These are phyloP conservation scores for Blastobotrys arbuscula DNA, from an alignment of 1,139 yeast species.

Conservation along the genomic window DNA sequence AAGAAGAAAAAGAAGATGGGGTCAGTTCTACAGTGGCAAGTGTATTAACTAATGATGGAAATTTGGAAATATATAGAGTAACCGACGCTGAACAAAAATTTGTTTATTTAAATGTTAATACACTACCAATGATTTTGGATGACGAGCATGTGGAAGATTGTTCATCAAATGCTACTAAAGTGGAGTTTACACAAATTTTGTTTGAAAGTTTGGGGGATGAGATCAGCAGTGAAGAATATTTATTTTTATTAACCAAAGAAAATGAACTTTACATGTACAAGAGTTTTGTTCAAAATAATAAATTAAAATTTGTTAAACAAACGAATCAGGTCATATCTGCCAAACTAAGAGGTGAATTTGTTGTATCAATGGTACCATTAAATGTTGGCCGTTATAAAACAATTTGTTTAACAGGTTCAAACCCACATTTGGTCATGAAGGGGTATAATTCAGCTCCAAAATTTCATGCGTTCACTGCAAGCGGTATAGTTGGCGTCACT, in stretches of 20 bases:
- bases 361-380: constrained; percentile 10
- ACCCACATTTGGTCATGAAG: constrained; percentile 64
- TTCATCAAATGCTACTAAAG: constrained; percentile 1
- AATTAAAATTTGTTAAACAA: constrained; percentile 45
- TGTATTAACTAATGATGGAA: constrained; percentile 1
- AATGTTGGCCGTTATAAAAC: constrained; percentile 49
- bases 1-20: not conserved
- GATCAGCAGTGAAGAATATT: constrained; percentile 46
- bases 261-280: constrained; percentile 72
- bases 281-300: constrained; percentile 46
- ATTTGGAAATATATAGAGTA: constrained; percentile 9
- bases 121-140: constrained; percentile 6
- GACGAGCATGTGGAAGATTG: not conserved
- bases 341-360: constrained; percentile 4
- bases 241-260: constrained; percentile 69
- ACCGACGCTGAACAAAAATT: constrained; percentile 8
- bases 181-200: constrained; percentile 12
- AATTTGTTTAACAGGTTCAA: constrained; percentile 69
- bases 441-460: constrained; percentile 60
- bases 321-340: constrained; percentile 38
- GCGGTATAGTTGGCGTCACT: constrained; percentile 38
- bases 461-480: constrained; percentile 60
- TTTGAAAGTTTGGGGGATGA: constrained; percentile 50
- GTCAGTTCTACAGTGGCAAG: constrained; percentile 1
- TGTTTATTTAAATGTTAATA: constrained; percentile 2